Evolutionary conservation across 768 basidiomycete species (phyloP).

Genomic region (Psilocybe subaeruginosa): DNA sequence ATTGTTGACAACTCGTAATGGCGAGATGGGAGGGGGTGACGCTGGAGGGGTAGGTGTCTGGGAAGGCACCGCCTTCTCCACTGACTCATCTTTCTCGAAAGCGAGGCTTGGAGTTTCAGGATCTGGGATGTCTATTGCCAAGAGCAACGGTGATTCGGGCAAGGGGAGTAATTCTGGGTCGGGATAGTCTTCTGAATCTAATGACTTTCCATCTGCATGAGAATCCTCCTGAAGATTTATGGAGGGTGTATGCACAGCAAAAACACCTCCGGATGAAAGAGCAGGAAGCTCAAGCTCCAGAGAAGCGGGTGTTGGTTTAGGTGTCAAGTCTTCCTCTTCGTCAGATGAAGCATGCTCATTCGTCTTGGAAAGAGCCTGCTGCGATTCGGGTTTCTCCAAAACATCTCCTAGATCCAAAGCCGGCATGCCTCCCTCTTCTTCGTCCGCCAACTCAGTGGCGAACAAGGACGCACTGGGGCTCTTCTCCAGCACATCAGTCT

Average conservation of each 20-base stretch:
- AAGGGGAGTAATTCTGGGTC: slow-evolving; percentile 50
- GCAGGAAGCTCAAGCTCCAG: background rate
- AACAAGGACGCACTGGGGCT: slow-evolving; percentile 15
- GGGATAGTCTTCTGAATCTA: slow-evolving; percentile 21
- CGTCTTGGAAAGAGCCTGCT: background rate
- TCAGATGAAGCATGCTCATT: background rate
- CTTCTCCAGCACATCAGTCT: slow-evolving; percentile 15
- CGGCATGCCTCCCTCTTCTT: slow-evolving; percentile 8
- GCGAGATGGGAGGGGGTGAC: slow-evolving; percentile 35
- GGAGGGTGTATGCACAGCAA: background rate
- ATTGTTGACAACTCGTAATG: slow-evolving; percentile 2
- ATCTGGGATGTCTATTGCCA: background rate
- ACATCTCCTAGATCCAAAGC: slow-evolving; percentile 7
- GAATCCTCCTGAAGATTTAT: background rate
- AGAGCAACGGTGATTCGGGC: slow-evolving; percentile 20
- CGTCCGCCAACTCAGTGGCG: slow-evolving; percentile 13
- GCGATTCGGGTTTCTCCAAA: background rate
- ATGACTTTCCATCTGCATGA: background rate
- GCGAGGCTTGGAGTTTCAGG: background rate
- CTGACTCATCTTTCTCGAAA: background rate
- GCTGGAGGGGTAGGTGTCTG: slow-evolving; percentile 50
- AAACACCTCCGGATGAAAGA: background rate
- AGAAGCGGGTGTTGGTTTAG: slow-evolving; percentile 2
- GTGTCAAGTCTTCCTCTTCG: background rate
- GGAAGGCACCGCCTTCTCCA: slow-evolving; percentile 1